Percentiles rank a stretch among this genome's conserved stretches.
Evolutionary conservation across 2,329 filamentous ascomycete genomes (phyloP).

Genomic region (Corynespora cassiicola): DNA sequence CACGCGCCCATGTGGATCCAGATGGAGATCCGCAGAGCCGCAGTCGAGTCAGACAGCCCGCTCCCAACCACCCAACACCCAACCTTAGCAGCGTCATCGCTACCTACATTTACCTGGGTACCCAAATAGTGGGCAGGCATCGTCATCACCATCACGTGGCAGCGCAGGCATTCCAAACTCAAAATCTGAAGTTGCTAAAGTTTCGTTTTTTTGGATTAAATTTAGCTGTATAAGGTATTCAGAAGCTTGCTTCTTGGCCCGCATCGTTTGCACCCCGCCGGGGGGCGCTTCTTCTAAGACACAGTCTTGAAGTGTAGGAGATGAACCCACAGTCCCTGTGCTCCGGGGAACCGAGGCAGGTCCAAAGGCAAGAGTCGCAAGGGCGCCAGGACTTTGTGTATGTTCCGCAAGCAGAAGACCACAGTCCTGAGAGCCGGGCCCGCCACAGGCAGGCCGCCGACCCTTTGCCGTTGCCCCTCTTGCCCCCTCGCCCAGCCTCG

Average conservation of each 20-base stretch:
- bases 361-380: slow-evolving; percentile 46
- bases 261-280: slow-evolving; percentile 59
- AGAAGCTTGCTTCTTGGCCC: slow-evolving; percentile 54
- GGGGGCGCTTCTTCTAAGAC: slow-evolving; percentile 46
- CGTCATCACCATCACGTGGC: too few relatives aligned
- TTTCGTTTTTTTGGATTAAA: slow-evolving; percentile 46
- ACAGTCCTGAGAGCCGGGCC: slow-evolving; percentile 31
- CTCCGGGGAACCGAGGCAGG: slow-evolving; percentile 16
- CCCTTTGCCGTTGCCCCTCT: slow-evolving; percentile 26
- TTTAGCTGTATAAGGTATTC: slow-evolving; percentile 45
- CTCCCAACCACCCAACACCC: neutral
- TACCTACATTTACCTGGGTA: too few relatives aligned
- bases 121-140: too few relatives aligned
- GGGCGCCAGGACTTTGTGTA: slow-evolving; percentile 32
- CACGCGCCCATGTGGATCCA: slow-evolving; percentile 9
- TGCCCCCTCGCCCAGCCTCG: slow-evolving; percentile 11
- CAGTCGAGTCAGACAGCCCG: slow-evolving; percentile 9
- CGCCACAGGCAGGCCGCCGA: slow-evolving; percentile 40
- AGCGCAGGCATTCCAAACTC: too few relatives aligned
- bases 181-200: slow-evolving; percentile 9
- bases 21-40: slow-evolving; percentile 17
- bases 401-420: slow-evolving; percentile 48
- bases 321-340: slow-evolving; percentile 57
- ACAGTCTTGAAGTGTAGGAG: slow-evolving; percentile 61
- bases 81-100: neutral